phyloP scores from a whole-genome alignment of 2,329 filamentous ascomycete species.

The Cercospora brassicicola region DNA sequence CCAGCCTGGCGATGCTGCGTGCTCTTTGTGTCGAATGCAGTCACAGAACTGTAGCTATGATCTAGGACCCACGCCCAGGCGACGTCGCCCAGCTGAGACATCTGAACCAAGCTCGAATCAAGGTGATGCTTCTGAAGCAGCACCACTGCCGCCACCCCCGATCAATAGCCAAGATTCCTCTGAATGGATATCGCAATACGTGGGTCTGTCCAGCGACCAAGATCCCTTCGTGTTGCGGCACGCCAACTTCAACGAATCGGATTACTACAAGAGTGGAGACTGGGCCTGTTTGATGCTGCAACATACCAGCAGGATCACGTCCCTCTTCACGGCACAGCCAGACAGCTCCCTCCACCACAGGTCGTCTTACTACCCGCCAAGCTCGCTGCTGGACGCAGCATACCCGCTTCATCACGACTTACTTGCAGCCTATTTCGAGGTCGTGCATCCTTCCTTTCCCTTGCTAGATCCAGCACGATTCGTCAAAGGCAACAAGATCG shows the following conservation, averaged over 20 bases:
- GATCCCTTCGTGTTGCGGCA: constrained; percentile 28
- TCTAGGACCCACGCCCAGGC: constrained; percentile 27
- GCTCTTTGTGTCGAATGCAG: constrained; percentile 27
- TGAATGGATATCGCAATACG: constrained; percentile 29
- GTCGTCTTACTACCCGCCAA: constrained; percentile 25
- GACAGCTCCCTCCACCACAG: constrained; percentile 23
- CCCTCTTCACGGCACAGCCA: constrained; percentile 25
- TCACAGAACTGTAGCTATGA: constrained; percentile 25
- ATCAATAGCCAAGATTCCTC: neutral
- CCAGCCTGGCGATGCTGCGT: constrained; percentile 28
- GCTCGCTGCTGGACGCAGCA: constrained; percentile 23
- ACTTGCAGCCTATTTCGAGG: constrained; percentile 29
- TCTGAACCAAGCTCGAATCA: constrained; percentile 3
- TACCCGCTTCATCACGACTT: constrained; percentile 29
- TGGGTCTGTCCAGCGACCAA: constrained; percentile 26
- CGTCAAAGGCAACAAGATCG: constrained; percentile 29
- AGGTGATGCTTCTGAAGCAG: neutral
- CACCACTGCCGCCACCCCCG: neutral
- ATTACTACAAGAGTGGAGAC: constrained; percentile 26
- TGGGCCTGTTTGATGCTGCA: constrained; percentile 26
- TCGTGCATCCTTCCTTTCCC: constrained; percentile 28
- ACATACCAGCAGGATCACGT: constrained; percentile 12
- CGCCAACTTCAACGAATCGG: constrained; percentile 27
- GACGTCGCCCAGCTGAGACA: constrained; percentile 18
- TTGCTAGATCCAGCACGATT: constrained; percentile 27